These are phyloP conservation scores for Nakazawaea anatomiae DNA, from an alignment of 805 yeast genomes.

Conservation along the genomic window DNA sequence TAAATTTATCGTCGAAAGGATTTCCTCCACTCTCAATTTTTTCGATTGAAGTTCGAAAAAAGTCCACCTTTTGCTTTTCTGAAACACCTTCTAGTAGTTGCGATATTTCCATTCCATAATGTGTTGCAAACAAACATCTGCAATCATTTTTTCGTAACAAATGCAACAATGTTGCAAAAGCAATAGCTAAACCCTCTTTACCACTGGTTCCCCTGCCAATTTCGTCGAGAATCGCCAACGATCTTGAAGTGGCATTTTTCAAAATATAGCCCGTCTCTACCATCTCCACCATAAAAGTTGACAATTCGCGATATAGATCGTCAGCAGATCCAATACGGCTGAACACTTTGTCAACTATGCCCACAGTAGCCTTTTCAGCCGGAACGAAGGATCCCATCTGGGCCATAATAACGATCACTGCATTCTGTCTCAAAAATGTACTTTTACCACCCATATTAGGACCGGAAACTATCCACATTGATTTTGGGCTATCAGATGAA, in stretches of 20 bases:
- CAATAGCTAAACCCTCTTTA: conserved; percentile 78
- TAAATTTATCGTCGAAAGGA: conserved; percentile 25
- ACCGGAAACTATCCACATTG: conserved; percentile 68
- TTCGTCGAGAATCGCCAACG: conserved; percentile 80
- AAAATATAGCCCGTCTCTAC: conserved; percentile 71
- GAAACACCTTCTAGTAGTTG: conserved; percentile 24
- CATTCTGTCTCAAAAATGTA: conserved; percentile 69
- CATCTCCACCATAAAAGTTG: conserved; percentile 95
- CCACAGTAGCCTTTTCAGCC: conserved; percentile 54
- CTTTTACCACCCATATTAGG: conserved; percentile 90
- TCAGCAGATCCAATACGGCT: conserved; percentile 85
- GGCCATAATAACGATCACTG: conserved; percentile 59
- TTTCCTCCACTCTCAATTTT: conserved; percentile 12
- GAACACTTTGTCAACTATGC: conserved; percentile 72
- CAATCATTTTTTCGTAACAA: conserved; percentile 51
- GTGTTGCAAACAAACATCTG: conserved; percentile 85
- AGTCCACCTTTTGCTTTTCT: conserved; percentile 17
- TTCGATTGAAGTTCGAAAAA: conserved; percentile 20
- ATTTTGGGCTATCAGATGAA: conserved; percentile 15
- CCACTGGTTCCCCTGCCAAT: conserved; percentile 89
- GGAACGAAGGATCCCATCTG: conserved; percentile 77
- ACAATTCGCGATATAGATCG: conserved; percentile 67
- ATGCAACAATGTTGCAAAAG: conserved; percentile 65
- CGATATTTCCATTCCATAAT: conserved; percentile 59
- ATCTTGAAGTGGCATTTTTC: conserved; percentile 54